Percentiles rank a stretch among this genome's conserved stretches.
phyloP scores from a whole-genome alignment of 139 green algal species.

The Chlorella sp. region DNA sequence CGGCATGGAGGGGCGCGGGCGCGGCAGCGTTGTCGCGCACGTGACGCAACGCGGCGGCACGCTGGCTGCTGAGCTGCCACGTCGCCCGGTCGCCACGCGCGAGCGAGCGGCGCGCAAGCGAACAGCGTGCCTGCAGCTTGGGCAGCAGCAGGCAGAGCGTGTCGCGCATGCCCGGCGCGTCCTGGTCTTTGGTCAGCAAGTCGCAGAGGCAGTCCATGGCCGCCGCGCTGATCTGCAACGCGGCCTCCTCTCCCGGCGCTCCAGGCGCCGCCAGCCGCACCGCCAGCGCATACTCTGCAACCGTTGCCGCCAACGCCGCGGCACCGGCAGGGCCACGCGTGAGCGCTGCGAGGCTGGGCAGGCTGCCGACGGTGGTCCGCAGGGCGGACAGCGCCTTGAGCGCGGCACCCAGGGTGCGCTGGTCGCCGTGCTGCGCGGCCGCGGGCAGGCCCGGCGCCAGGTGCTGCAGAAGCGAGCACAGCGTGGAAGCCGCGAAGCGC shows the following conservation, averaged over 20 bases:
- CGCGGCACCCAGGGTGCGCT: not conserved
- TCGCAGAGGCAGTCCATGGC: conserved; percentile 18
- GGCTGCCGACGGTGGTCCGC: not conserved
- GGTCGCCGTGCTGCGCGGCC: not conserved
- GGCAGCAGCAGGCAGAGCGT: conserved; percentile 19
- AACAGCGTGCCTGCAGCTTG: conserved; percentile 11
- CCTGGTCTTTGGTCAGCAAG: not conserved
- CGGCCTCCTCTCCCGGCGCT: not conserved
- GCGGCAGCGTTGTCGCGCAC: too few species aligned
- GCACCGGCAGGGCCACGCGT: too few species aligned
- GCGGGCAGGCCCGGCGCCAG: not conserved
- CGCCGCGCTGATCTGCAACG: not conserved
- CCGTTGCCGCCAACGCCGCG: too few species aligned
- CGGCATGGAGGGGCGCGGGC: too few species aligned
- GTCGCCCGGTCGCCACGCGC: too few species aligned
- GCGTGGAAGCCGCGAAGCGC: not conserved
- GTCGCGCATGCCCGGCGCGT: not conserved
- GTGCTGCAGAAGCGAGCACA: conserved; percentile 23
- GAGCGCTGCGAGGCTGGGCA: too few species aligned
- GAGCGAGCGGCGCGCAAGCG: too few species aligned
- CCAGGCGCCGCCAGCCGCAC: not conserved
- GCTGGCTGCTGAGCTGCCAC: too few species aligned
- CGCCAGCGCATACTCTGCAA: not conserved
- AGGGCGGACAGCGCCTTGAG: conserved; percentile 8
- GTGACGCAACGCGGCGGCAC: too few species aligned